Conservation (phyloP, 2,329 filamentous ascomycete species). For the Ophiostoma sp. region DNA sequence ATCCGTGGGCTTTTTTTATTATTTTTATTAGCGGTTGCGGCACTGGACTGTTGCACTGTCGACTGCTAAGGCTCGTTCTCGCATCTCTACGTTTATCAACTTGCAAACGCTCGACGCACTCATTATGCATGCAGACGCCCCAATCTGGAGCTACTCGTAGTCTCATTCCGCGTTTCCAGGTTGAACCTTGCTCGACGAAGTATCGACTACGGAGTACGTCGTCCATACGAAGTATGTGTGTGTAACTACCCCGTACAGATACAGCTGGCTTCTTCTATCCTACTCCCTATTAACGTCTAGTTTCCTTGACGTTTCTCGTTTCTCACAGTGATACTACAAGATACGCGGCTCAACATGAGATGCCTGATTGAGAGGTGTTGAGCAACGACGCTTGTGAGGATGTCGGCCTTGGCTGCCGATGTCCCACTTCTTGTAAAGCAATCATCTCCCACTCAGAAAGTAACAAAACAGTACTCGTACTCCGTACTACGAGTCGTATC, state of each 20-base stretch:
- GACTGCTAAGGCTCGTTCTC: background rate
- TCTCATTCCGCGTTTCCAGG: background rate
- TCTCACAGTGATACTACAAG: background rate
- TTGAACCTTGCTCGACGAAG: background rate
- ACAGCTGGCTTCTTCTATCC: background rate
- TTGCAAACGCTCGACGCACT: background rate
- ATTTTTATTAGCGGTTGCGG: no score
- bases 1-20: no score
- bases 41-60: background rate
- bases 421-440: no score
- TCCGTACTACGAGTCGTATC: no score
- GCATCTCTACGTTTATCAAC: background rate
- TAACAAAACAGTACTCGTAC: no score
- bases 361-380: background rate
- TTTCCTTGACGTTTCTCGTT: no score
- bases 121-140: background rate
- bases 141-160: constrained; percentile 1
- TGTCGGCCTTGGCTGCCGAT: constrained; percentile 2
- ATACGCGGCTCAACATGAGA: background rate
- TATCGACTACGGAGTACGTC: background rate
- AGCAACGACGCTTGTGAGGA: background rate
- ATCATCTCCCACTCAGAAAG: background rate
- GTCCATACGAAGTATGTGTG: background rate
- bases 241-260: background rate
- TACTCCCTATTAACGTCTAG: background rate